Conservation (phyloP, 805 yeast genomes). For the Cyberlindnera euphorbiae region DNA sequence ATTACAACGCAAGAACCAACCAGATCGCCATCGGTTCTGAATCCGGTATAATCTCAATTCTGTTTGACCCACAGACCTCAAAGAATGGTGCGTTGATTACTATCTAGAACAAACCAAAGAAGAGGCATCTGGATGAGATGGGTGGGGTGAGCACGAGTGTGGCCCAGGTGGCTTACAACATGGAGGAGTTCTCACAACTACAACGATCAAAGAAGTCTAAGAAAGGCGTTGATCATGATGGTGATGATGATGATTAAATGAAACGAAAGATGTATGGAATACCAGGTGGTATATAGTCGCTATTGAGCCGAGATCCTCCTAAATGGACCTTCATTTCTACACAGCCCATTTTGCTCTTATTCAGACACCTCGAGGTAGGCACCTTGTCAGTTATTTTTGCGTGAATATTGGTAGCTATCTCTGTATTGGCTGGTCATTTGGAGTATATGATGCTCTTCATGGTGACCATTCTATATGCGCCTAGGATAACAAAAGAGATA, state of each 20-base stretch:
- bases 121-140: slow-evolving; percentile 14
- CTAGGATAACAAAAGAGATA: too few relatives aligned
- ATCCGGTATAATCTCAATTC: slow-evolving; percentile 10
- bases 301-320: too few relatives aligned
- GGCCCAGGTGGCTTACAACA: slow-evolving; percentile 15
- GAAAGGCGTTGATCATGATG: neutral
- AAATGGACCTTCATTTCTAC: too few relatives aligned
- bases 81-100: slow-evolving; percentile 18
- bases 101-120: slow-evolving; percentile 19
- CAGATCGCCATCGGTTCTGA: slow-evolving; percentile 23
- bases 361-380: too few relatives aligned
- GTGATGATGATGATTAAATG: too few relatives aligned
- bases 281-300: neutral
- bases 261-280: neutral
- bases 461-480: too few relatives aligned
- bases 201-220: slow-evolving; percentile 12
- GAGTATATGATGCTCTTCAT: too few relatives aligned
- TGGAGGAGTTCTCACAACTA: slow-evolving; percentile 16
- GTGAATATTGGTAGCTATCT: too few relatives aligned
- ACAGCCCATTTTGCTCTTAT: too few relatives aligned
- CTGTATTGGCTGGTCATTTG: too few relatives aligned
- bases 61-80: slow-evolving; percentile 21
- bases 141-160: slow-evolving; percentile 7
- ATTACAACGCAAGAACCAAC: slow-evolving; percentile 20
- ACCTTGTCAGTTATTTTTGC: too few relatives aligned